phyloP scores from a whole-genome alignment of 2,329 filamentous ascomycete genomes.

The Colletotrichum australisinense region DNA sequence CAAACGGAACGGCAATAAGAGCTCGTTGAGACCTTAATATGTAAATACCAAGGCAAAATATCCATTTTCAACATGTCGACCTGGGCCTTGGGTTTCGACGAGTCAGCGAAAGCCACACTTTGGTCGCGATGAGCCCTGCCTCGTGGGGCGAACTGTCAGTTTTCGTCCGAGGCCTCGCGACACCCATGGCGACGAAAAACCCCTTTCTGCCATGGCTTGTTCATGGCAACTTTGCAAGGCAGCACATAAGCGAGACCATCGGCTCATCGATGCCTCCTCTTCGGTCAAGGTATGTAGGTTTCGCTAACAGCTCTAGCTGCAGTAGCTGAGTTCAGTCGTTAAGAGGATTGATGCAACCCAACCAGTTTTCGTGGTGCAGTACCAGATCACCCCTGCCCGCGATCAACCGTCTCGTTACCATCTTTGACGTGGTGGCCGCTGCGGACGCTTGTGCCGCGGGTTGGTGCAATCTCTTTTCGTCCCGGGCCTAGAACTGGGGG shows the following conservation, averaged over 20 bases:
- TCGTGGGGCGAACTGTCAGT: not conserved
- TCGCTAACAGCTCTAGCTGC: not conserved
- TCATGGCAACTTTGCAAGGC: too few relatives aligned
- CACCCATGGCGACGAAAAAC: not conserved
- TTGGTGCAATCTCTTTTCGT: conserved; percentile 15
- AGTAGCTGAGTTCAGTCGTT: not conserved
- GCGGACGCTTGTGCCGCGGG: not conserved
- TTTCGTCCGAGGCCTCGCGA: not conserved
- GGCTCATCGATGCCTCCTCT: not conserved
- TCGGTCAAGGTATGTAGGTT: not conserved
- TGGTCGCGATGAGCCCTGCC: not conserved
- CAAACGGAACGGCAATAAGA: too few relatives aligned
- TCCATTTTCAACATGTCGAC: not conserved
- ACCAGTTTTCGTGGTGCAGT: too few relatives aligned
- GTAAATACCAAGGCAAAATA: too few relatives aligned
- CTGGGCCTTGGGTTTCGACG: not conserved
- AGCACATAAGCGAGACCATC: too few relatives aligned
- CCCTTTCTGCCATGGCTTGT: too few relatives aligned
- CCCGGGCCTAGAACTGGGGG: not conserved
- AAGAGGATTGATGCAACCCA: not conserved
- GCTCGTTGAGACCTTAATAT: too few relatives aligned
- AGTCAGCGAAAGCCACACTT: not conserved
- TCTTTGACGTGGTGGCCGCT: not conserved
- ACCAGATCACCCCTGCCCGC: not conserved
- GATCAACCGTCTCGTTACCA: not conserved